Evolutionary conservation across 768 basidiomycete genomes (phyloP).

Genomic region (Calvatia gigantea): DNA sequence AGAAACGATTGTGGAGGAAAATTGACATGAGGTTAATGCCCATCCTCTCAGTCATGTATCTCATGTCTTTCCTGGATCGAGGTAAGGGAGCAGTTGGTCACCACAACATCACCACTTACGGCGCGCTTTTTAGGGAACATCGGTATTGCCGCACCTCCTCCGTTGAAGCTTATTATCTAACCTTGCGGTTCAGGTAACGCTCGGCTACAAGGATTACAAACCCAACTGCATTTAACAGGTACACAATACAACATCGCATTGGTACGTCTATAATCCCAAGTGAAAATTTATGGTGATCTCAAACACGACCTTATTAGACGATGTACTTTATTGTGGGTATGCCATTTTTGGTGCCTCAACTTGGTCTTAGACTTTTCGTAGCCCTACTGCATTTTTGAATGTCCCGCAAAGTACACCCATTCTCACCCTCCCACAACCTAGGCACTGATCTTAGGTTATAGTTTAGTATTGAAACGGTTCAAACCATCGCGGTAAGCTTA

Average conservation of each 20-base stretch:
- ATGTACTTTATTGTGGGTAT: constrained; percentile 65
- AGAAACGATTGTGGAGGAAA: constrained; percentile 54
- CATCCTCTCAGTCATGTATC: constrained; percentile 55
- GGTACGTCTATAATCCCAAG: constrained; percentile 28
- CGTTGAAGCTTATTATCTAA: not conserved
- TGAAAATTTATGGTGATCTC: not conserved
- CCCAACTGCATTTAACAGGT: constrained; percentile 52
- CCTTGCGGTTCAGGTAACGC: constrained; percentile 49
- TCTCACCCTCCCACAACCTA: constrained; percentile 6
- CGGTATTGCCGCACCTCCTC: constrained; percentile 28
- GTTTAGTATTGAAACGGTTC: constrained; percentile 57
- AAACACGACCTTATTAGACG: constrained; percentile 34
- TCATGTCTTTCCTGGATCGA: constrained; percentile 64
- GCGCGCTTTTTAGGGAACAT: constrained; percentile 45
- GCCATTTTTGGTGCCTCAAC: not conserved
- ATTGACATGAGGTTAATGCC: constrained; percentile 57
- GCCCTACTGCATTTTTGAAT: constrained; percentile 65
- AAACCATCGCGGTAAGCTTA: constrained; percentile 53
- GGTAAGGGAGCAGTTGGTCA: constrained; percentile 27
- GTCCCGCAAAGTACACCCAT: constrained; percentile 61
- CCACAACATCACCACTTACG: not conserved
- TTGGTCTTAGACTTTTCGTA: constrained; percentile 15
- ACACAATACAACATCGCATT: constrained; percentile 66
- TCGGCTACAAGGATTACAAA: constrained; percentile 56
- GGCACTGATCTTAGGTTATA: constrained; percentile 16